phyloP scores from a whole-genome alignment of 441 rosid genomes.

The Flueggea neowawraea region DNA sequence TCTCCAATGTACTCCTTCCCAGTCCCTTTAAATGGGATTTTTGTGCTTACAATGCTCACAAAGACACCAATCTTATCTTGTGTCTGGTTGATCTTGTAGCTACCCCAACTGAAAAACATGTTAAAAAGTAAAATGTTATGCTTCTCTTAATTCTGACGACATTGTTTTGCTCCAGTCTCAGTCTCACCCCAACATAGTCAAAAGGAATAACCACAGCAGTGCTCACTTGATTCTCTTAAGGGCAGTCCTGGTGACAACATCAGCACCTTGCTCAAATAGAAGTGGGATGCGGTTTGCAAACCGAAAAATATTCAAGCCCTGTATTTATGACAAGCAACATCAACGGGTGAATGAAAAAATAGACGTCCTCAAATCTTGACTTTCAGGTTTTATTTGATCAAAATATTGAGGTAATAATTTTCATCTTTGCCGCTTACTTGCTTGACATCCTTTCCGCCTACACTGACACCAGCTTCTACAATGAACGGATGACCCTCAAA shows the following conservation, averaged over 20 bases:
- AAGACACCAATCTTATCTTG: constrained; percentile 96
- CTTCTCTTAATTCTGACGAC: neutral
- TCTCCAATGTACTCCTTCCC: constrained; percentile 99
- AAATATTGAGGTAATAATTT: neutral
- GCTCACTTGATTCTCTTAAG: constrained; percentile 91
- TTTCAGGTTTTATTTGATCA: neutral
- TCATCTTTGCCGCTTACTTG: constrained; percentile 42
- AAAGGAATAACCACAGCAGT: constrained; percentile 7
- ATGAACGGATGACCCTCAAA: constrained; percentile 98
- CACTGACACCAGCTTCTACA: constrained; percentile 98
- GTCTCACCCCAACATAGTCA: neutral
- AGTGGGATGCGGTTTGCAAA: constrained; percentile 98
- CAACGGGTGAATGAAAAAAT: neutral
- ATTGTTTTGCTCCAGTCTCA: neutral
- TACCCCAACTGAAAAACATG: constrained; percentile 67
- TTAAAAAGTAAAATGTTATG: constrained; percentile 1
- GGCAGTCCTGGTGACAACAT: constrained; percentile 95
- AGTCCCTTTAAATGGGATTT: constrained; percentile 96
- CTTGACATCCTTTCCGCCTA: constrained; percentile 97
- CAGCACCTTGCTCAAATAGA: constrained; percentile 99
- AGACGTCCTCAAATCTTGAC: neutral
- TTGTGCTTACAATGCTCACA: constrained; percentile 95
- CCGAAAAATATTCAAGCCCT: constrained; percentile 94
- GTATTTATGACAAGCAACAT: constrained; percentile 15
- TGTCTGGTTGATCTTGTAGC: constrained; percentile 90